Evolutionary conservation across 2,329 filamentous ascomycete genomes (phyloP).

Genomic region (Ophiostoma perfectum): DNA sequence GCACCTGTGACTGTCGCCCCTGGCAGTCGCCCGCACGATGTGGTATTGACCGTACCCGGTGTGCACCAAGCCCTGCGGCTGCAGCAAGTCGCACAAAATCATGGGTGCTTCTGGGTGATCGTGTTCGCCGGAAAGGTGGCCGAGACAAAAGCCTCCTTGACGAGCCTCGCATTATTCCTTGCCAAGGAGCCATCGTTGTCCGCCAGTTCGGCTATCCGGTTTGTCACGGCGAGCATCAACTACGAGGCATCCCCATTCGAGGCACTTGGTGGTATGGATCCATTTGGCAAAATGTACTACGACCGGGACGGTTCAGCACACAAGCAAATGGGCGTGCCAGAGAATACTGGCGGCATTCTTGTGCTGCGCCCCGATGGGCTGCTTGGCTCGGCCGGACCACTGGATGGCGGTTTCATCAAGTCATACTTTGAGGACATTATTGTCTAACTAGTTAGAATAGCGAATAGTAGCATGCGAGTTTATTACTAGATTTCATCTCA

Average conservation of each 20-base stretch:
- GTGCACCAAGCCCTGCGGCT: constrained; percentile 41
- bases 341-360: constrained; percentile 27
- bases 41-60: constrained; percentile 41
- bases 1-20: constrained; percentile 29
- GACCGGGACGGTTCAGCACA: constrained; percentile 34
- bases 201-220: not conserved
- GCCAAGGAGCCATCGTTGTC: not conserved
- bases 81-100: constrained; percentile 41
- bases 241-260: constrained; percentile 40
- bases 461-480: too few relatives aligned
- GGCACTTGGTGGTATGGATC: constrained; percentile 38
- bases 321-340: constrained; percentile 29
- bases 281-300: constrained; percentile 50
- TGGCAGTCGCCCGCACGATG: constrained; percentile 44
- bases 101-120: constrained; percentile 39
- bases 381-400: constrained; percentile 22
- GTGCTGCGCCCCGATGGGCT: constrained; percentile 31
- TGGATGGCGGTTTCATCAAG: not conserved
- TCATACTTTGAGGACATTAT: constrained; percentile 1
- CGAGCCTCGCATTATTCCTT: not conserved
- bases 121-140: constrained; percentile 37
- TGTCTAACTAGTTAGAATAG: not conserved
- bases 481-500: too few relatives aligned
- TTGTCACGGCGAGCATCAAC: not conserved
- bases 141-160: constrained; percentile 29